Evolutionary conservation across 805 yeast genomes (phyloP).

Genomic region (Ogataea trehaloabstinens): DNA sequence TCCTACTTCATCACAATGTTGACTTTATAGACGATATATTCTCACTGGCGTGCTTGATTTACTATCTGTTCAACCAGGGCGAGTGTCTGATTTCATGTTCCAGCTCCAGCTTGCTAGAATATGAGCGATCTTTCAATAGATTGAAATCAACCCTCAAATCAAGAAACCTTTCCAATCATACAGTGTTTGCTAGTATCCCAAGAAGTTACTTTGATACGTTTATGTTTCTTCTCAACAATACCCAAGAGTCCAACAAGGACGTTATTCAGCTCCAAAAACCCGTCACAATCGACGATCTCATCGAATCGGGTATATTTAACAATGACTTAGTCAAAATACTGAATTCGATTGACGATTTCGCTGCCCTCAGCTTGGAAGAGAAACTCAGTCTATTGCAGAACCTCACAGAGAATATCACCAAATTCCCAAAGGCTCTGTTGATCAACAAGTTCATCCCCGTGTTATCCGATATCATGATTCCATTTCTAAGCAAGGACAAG

Average conservation of each 20-base stretch:
- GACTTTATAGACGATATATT: conserved; percentile 76
- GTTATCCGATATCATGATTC: conserved; percentile 50
- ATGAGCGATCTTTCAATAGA: conserved; percentile 53
- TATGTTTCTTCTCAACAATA: conserved; percentile 51
- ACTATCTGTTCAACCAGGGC: conserved; percentile 56
- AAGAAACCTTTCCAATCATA: conserved; percentile 42
- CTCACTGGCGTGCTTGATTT: conserved; percentile 77
- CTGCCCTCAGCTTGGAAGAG: conserved; percentile 69
- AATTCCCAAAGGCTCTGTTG: conserved; percentile 57
- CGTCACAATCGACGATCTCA: conserved; percentile 59
- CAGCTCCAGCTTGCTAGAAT: conserved; percentile 43
- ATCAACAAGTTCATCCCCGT: conserved; percentile 75
- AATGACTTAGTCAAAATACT: conserved; percentile 80
- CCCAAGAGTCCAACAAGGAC: conserved; percentile 32
- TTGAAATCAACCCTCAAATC: conserved; percentile 32
- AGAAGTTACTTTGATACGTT: conserved; percentile 47
- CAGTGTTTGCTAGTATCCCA: conserved; percentile 60
- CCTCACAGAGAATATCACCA: conserved; percentile 48
- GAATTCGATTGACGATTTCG: conserved; percentile 77
- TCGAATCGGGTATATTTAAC: conserved; percentile 73
- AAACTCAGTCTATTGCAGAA: conserved; percentile 68
- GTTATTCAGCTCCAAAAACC: conserved; percentile 25
- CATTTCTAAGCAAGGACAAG: conserved; percentile 29
- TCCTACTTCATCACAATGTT: conserved; percentile 62
- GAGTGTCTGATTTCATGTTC: conserved; percentile 43